These are phyloP conservation scores for Lachnellula hyalina DNA, from an alignment of 2,329 filamentous ascomycete species.

Conservation along the genomic window DNA sequence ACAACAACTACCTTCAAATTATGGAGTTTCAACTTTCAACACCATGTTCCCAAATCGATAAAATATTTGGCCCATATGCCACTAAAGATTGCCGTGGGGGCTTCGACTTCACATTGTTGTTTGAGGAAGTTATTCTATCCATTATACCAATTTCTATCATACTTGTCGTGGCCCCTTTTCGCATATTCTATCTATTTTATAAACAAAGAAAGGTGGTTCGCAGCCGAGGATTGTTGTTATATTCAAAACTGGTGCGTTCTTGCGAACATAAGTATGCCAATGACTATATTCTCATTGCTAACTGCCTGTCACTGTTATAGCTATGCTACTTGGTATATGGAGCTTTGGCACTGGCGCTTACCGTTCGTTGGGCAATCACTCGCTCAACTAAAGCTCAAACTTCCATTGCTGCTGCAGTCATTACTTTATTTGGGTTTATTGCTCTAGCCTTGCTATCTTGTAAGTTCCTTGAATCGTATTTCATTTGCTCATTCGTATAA, in stretches of 20 bases:
- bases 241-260: not conserved
- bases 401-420: not conserved
- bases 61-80: constrained; percentile 2
- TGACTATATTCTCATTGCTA: not conserved
- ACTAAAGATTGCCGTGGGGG: constrained; percentile 2
- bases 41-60: not conserved
- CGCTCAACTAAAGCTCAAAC: not conserved
- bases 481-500: not conserved
- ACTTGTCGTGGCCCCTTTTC: not conserved
- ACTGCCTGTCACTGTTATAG: not conserved
- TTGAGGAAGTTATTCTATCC: constrained; percentile 9
- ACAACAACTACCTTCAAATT: not conserved
- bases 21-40: not conserved
- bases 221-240: not conserved
- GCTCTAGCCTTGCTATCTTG: not conserved
- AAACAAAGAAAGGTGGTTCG: not conserved
- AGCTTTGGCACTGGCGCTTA: not conserved
- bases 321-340: not conserved
- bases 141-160: constrained; percentile 3
- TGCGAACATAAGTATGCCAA: not conserved
- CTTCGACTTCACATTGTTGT: constrained; percentile 15
- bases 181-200: not conserved
- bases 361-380: not conserved
- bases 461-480: not conserved
- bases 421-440: not conserved